A percentile compares a stretch with the other conserved stretches of the same genome.
phyloP scores from a whole-genome alignment of 192 early-diverging fungal species.

The Coemansia sp. region DNA sequence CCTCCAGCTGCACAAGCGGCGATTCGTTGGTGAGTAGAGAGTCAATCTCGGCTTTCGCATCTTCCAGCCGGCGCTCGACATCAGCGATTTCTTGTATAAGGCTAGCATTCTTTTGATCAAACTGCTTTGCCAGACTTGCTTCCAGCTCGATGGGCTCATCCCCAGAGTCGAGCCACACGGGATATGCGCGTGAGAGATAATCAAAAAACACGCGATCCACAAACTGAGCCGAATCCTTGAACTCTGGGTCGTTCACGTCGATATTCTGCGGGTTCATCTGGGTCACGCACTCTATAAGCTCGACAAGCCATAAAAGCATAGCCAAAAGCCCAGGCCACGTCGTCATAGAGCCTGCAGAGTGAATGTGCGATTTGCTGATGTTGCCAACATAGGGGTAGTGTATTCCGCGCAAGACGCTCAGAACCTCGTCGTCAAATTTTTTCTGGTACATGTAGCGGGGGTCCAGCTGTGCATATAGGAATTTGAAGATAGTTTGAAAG shows the following conservation, averaged over 20 bases:
- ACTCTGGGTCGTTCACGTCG: conserved; percentile 32
- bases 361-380: conserved; percentile 72
- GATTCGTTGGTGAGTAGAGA: conserved; percentile 50
- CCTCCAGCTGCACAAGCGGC: conserved; percentile 58
- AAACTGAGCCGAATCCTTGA: conserved; percentile 56
- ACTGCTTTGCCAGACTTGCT: conserved; percentile 58
- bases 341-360: conserved; percentile 69
- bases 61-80: conserved; percentile 58
- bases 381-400: conserved; percentile 50
- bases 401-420: conserved; percentile 62
- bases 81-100: conserved; percentile 56
- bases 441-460: conserved; percentile 62
- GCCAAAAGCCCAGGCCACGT: conserved; percentile 69
- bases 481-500: conserved; percentile 74
- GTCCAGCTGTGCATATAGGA: conserved; percentile 72
- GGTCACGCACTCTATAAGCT: conserved; percentile 64
- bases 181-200: conserved; percentile 67
- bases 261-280: conserved; percentile 50
- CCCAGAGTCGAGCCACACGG: conserved; percentile 63
- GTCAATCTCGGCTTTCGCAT: conserved; percentile 54
- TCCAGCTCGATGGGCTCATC: conserved; percentile 69
- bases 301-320: conserved; percentile 77
- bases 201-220: conserved; percentile 75
- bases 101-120: conserved; percentile 66
- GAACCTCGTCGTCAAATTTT: conserved; percentile 74